A percentile compares a stretch with the other conserved stretches of the same genome.
These are phyloP conservation scores for Trichoderma guizhouense DNA, from an alignment of 2,329 filamentous ascomycete genomes.

Conservation along the genomic window DNA sequence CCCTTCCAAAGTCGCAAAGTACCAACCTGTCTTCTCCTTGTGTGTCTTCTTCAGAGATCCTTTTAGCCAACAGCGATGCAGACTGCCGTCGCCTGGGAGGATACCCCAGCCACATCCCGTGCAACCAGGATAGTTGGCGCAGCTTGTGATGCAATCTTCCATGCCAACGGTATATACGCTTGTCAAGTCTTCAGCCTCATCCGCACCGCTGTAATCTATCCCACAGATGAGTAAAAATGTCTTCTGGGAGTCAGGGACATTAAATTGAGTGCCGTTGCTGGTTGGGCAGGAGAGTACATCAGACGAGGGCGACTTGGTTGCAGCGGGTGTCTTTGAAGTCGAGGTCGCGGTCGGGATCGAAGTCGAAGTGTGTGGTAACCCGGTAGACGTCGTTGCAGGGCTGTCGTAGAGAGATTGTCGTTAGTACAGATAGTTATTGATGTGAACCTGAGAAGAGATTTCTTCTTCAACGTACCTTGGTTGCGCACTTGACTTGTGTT, in stretches of 20 bases:
- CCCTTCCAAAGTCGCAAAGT: slow-evolving; percentile 39
- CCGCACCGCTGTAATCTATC: slow-evolving; percentile 41
- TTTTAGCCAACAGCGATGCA: slow-evolving; percentile 46
- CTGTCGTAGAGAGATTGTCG: not conserved
- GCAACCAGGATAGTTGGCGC: slow-evolving; percentile 39
- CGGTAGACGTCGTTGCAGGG: not conserved
- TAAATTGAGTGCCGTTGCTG: slow-evolving; percentile 43
- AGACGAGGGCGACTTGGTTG: slow-evolving; percentile 23
- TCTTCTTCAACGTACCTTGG: not conserved
- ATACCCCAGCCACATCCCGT: slow-evolving; percentile 45
- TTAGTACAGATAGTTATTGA: not conserved
- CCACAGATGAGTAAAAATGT: slow-evolving; percentile 45
- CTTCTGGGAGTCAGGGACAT: slow-evolving; percentile 39
- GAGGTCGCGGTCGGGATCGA: slow-evolving; percentile 21
- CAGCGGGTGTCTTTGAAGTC: slow-evolving; percentile 15
- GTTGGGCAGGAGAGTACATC: slow-evolving; percentile 39
- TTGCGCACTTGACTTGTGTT: slow-evolving; percentile 11
- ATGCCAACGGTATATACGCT: slow-evolving; percentile 38
- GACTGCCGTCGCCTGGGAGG: slow-evolving; percentile 38
- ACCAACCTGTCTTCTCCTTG: slow-evolving; percentile 37
- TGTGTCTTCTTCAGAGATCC: slow-evolving; percentile 33
- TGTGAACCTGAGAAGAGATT: not conserved
- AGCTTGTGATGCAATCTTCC: slow-evolving; percentile 44
- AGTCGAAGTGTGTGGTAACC: not conserved
- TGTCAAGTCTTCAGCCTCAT: slow-evolving; percentile 34